These are phyloP conservation scores for Vaccinium vitisidaea DNA, from an alignment of 148 eudicot species.

Conservation along the genomic window DNA sequence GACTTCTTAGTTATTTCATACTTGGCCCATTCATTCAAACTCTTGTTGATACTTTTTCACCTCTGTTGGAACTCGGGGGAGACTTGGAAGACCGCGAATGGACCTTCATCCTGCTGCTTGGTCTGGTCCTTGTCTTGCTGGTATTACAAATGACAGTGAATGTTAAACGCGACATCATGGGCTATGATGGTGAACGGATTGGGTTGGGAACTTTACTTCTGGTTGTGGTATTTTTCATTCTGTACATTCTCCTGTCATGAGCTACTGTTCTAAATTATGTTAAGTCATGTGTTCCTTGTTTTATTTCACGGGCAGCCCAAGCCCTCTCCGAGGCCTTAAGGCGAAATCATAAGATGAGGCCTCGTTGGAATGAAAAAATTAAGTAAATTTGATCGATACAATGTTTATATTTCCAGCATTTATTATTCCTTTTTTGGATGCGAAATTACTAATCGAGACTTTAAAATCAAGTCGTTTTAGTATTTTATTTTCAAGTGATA, in stretches of 20 bases:
- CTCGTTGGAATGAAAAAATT: no score
- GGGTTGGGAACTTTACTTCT: constrained; percentile 30
- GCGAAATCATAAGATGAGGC: no score
- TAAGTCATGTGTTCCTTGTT: background rate
- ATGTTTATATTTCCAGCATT: no score
- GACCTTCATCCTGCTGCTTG: constrained; percentile 15
- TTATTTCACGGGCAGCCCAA: background rate
- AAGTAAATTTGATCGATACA: no score
- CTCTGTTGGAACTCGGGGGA: constrained; percentile 12
- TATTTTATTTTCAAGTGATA: no score
- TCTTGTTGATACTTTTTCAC: background rate
- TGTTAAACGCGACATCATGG: background rate
- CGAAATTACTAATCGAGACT: no score
- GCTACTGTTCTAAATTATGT: no score
- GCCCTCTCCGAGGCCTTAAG: no score
- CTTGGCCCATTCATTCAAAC: constrained; percentile 16
- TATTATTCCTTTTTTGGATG: no score
- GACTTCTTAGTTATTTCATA: constrained; percentile 16
- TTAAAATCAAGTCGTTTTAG: no score
- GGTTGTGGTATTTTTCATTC: constrained; percentile 21
- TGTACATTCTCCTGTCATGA: background rate
- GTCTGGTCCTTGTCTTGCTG: constrained; percentile 21
- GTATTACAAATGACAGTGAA: constrained; percentile 18
- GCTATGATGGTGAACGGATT: constrained; percentile 18
- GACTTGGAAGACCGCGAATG: constrained; percentile 3